Conservation (phyloP, 176 grass and related monocot species). For the Cenchrus purpureus region DNA sequence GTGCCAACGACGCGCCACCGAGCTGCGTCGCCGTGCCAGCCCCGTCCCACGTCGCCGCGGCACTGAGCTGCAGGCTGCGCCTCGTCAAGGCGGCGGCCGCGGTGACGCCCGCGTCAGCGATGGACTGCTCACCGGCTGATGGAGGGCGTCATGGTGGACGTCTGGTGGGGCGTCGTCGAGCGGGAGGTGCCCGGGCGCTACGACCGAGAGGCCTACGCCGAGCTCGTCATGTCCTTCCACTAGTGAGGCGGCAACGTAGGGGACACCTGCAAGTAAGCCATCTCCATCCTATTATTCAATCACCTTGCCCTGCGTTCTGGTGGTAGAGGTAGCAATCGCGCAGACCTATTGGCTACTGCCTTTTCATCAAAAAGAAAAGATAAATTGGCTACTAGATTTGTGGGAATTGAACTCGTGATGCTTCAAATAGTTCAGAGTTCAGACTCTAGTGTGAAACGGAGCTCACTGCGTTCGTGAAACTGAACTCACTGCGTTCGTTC, state of each 20-base stretch:
- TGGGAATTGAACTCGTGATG: neutral
- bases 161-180: conserved; percentile 97
- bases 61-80: conserved; percentile 37
- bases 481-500: neutral
- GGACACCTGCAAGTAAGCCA: conserved; percentile 87
- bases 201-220: conserved; percentile 84
- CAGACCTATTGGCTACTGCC: neutral
- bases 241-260: conserved; percentile 95
- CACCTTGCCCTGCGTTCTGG: neutral
- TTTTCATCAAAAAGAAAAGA: too few relatives aligned
- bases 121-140: conserved; percentile 39
- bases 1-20: conserved; percentile 41
- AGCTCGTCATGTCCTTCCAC: conserved; percentile 97
- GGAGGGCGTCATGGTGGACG: conserved; percentile 96
- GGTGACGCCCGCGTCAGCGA: neutral
- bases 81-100: neutral
- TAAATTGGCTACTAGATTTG: neutral
- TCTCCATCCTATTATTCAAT: neutral
- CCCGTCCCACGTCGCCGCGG: conserved; percentile 5
- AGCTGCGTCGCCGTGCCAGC: conserved; percentile 29
- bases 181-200: conserved; percentile 66
- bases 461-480: too few relatives aligned
- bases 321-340: neutral
- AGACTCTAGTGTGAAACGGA: neutral
- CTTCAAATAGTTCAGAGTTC: neutral